Conservation (phyloP, 257 asterid species). For the Dorcoceras hygrometricum region DNA sequence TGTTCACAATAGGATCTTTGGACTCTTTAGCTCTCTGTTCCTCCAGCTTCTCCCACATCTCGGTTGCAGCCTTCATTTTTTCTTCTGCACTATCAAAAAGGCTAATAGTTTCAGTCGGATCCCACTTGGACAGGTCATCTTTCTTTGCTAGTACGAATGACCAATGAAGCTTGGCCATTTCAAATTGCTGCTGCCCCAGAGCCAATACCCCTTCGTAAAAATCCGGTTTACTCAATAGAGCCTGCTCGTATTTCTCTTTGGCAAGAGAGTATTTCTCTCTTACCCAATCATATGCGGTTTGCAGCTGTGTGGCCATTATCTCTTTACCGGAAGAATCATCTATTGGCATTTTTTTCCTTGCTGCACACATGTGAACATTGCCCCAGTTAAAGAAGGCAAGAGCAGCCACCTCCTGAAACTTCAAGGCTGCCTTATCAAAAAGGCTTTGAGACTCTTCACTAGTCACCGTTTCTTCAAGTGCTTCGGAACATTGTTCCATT, state of each 20-base stretch:
- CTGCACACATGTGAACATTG: conserved; percentile 97
- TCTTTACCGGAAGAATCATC: conserved; percentile 80
- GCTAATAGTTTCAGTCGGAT: conserved; percentile 68
- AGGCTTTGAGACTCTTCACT: conserved; percentile 88
- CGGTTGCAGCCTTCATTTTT: conserved; percentile 85
- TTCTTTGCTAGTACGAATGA: conserved; percentile 80
- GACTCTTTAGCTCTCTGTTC: conserved; percentile 55
- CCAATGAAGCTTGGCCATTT: conserved; percentile 98
- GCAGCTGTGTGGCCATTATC: conserved; percentile 63
- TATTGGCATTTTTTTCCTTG: conserved; percentile 85
- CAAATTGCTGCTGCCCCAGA: conserved; percentile 52
- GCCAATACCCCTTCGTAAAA: conserved; percentile 4
- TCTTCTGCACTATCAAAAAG: conserved; percentile 80
- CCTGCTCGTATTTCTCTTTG: conserved; percentile 77
- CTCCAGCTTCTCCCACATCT: conserved; percentile 93
- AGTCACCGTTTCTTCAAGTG: conserved; percentile 86
- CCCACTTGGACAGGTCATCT: conserved; percentile 78
- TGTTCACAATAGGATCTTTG: conserved; percentile 32
- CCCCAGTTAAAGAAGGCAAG: conserved; percentile 98
- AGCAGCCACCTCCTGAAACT: conserved; percentile 97
- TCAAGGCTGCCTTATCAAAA: conserved; percentile 74
- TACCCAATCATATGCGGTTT: conserved; percentile 35
- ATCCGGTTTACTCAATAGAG: conserved; percentile 68
- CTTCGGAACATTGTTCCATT: conserved; percentile 96
- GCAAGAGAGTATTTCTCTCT: conserved; percentile 77